A percentile compares a stretch with the other conserved stretches of the same genome.
Evolutionary conservation across 148 eudicot species (phyloP).

Genomic region (Dysphania ambrosioides): DNA sequence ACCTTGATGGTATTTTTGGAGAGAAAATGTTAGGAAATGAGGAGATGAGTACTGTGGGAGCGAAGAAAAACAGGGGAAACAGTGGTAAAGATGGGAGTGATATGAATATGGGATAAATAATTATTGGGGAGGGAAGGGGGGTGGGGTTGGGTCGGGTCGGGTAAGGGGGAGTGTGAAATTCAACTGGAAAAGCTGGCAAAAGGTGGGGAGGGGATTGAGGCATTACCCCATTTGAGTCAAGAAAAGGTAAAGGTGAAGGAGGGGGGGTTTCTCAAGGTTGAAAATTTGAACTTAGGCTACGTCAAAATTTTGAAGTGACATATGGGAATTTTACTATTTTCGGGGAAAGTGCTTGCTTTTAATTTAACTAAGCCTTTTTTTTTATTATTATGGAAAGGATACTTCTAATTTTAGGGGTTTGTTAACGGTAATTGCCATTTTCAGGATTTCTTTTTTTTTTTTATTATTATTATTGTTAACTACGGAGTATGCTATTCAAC

Average conservation of each 20-base stretch:
- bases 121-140: no score
- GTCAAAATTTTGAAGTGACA: conserved; percentile 16
- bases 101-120: conserved; percentile 2
- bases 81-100: conserved; percentile 4
- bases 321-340: not conserved
- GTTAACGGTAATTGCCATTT: no score
- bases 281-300: conserved; percentile 11
- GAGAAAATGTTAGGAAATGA: not conserved
- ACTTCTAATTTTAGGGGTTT: no score
- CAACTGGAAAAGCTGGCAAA: conserved; percentile 28
- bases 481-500: no score
- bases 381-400: no score
- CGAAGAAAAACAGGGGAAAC: conserved; percentile 19
- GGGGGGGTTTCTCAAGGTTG: conserved; percentile 27
- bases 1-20: not conserved
- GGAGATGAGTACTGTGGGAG: no score
- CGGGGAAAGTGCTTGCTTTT: not conserved
- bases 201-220: conserved; percentile 19
- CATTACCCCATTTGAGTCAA: conserved; percentile 16
- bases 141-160: no score
- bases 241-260: not conserved
- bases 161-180: not conserved
- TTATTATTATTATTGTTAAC: no score
- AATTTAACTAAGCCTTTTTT: no score
- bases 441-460: no score